Evolutionary conservation across 805 yeast species (phyloP).

Genomic region (Dipodascus albidus): DNA sequence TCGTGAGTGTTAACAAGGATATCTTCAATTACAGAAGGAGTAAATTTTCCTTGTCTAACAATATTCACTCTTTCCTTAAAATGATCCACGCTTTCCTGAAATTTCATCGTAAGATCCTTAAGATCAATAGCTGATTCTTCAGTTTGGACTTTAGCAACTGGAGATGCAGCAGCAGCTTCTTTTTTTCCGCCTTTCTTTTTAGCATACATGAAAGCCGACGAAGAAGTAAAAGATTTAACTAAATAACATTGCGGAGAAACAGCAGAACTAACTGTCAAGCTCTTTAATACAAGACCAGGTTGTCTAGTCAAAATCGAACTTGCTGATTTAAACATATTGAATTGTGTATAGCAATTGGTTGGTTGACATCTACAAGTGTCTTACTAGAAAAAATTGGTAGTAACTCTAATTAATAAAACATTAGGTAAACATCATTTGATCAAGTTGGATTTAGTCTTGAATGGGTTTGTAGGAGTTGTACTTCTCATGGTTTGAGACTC

Average conservation of each 20-base stretch:
- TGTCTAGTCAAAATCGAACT: not conserved
- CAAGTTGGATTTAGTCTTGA: no score
- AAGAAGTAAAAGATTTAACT: not conserved
- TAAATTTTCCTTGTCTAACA: constrained; percentile 1
- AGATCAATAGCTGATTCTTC: not conserved
- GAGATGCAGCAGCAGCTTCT: not conserved
- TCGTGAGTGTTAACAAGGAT: not conserved
- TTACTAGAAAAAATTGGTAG: no score
- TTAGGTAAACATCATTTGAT: no score
- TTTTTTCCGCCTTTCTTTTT: not conserved
- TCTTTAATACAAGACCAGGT: not conserved
- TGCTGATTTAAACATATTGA: not conserved
- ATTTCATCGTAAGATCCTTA: not conserved
- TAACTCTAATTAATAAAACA: no score
- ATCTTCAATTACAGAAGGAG: constrained; percentile 1
- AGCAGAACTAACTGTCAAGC: not conserved
- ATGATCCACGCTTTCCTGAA: not conserved
- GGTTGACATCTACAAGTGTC: not conserved
- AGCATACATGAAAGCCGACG: not conserved
- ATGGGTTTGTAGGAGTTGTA: no score
- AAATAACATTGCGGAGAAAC: not conserved
- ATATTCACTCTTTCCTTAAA: not conserved
- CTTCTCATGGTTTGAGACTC: no score
- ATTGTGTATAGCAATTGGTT: not conserved
- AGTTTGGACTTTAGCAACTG: not conserved